Evolutionary conservation across 2,329 filamentous ascomycete species (phyloP), one percentile per base, ranked within the genome.

Genomic region (Cytospora paraplurivora): DNA sequence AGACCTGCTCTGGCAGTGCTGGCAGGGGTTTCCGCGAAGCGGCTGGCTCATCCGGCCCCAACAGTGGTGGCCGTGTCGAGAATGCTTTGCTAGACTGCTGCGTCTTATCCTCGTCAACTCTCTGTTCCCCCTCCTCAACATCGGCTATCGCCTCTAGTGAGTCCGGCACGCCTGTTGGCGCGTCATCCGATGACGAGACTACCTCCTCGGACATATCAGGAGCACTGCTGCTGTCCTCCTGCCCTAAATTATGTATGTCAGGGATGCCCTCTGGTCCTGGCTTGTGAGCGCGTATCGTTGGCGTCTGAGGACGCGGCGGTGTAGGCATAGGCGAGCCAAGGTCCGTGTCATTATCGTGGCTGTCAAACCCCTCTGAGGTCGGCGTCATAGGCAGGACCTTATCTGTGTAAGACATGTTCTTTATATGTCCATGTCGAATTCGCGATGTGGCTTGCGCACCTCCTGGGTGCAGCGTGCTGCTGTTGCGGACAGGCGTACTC

Each of bases 331-430:
- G 19, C n/a, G 37, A 35, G 7, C 59, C 51, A 4, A 19, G 1
- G n/a, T 47, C 44, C 10, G 34, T 55, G 13, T 53, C 57, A 17
- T 41, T 44, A 33, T 59, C 66, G 15, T 70, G 69, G 50, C 68
- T 59, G 53, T 70, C 71, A 59, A 69, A 70, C 6, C 49, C 49
- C 44, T 71, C 64, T 38, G 72, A 71, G 17, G 71, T 71, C 7
- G 73, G 75, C 19, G 73, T 76, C 35, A 73, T 55, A 8, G 75
- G 75, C 7, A 76, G 67, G 13, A 71, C 64, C 64, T 76, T 76
- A 53, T 76, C 71, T 7, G 56, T 67, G 57, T 71, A 68, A 8
- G 65, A 61, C 17, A 59, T 27, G 66, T 56, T 62, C 17, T 56
- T 51, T n/a, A 4, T 33, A n/a, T 37, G 59, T 47, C 38, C 51